Percentiles rank a stretch among this genome's conserved stretches.
These are phyloP conservation scores for Thielaviopsis ethacetica DNA, from an alignment of 2,329 filamentous ascomycete genomes.

Conservation along the genomic window DNA sequence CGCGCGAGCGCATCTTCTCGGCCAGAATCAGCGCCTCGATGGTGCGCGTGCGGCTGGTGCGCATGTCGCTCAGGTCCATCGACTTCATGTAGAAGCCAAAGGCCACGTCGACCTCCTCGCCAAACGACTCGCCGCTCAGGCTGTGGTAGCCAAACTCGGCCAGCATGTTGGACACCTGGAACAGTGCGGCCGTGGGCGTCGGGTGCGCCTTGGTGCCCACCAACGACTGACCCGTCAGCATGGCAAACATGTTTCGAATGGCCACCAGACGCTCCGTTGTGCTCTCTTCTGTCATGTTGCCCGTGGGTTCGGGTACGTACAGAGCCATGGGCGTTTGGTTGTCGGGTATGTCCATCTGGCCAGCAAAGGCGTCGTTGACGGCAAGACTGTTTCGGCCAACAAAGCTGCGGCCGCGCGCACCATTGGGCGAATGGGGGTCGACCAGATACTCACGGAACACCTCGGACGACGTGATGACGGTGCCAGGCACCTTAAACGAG, in stretches of 20 bases:
- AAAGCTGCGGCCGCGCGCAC: conserved; percentile 27
- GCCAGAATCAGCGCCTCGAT: conserved; percentile 79
- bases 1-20: conserved; percentile 66
- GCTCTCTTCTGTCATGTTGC: conserved; percentile 15
- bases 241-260: conserved; percentile 49
- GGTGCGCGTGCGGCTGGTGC: conserved; percentile 71
- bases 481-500: conserved; percentile 43
- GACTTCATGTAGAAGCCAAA: conserved; percentile 66
- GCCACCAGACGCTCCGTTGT: conserved; percentile 34
- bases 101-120: conserved; percentile 43
- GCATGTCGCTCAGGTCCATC: conserved; percentile 60
- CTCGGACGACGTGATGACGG: conserved; percentile 36
- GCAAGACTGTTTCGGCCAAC: conserved; percentile 30
- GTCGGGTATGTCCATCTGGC: conserved; percentile 22
- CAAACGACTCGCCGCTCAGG: conserved; percentile 40
- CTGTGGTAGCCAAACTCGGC: conserved; percentile 41
- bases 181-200: conserved; percentile 36
- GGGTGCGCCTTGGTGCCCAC: conserved; percentile 39
- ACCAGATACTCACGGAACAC: conserved; percentile 35
- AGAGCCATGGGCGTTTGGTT: conserved; percentile 29
- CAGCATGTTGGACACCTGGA: conserved; percentile 36
- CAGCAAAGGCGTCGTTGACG: conserved; percentile 31
- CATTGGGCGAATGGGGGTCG: conserved; percentile 13
- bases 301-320: conserved; percentile 32
- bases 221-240: conserved; percentile 45